A percentile compares a stretch with the other conserved stretches of the same genome.
phyloP scores from a whole-genome alignment of 2,329 filamentous ascomycete genomes.

The Colletotrichum incanum region DNA sequence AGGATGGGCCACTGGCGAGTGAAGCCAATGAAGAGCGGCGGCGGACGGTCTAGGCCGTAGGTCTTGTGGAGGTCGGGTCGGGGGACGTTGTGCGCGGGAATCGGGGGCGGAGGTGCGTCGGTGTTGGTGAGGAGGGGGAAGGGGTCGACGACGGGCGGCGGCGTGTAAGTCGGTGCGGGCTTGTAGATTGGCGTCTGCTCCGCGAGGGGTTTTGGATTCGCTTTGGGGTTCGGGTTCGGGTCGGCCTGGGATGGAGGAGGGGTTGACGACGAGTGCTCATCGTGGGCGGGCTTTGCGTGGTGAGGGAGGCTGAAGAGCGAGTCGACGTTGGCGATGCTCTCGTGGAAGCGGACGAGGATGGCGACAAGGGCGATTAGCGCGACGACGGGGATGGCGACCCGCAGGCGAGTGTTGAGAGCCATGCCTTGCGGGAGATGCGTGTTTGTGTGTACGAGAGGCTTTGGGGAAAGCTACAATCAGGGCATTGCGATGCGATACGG shows the following conservation, averaged over 20 bases:
- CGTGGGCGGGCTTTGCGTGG: neutral
- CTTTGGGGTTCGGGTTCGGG: conserved; percentile 31
- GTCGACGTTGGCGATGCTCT: conserved; percentile 25
- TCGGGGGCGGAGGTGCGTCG: conserved; percentile 54
- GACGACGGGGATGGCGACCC: conserved; percentile 22
- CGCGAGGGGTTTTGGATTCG: conserved; percentile 17
- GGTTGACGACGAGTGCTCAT: conserved; percentile 20
- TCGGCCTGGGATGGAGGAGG: neutral
- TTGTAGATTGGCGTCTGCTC: conserved; percentile 50
- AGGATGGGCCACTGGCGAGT: conserved; percentile 70
- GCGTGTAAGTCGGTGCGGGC: conserved; percentile 52
- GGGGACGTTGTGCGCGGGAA: conserved; percentile 62
- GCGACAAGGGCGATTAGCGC: conserved; percentile 36
- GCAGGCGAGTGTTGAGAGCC: conserved; percentile 27
- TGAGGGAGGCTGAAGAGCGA: conserved; percentile 14
- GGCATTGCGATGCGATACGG: neutral
- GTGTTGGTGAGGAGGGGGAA: conserved; percentile 56
- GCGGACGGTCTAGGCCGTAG: conserved; percentile 56
- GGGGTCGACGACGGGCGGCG: conserved; percentile 58
- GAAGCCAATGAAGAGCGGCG: conserved; percentile 73
- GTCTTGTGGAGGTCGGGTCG: conserved; percentile 55
- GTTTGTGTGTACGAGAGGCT: neutral
- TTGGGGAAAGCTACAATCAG: neutral
- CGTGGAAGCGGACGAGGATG: conserved; percentile 34
- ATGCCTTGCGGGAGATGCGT: neutral